Conservation (phyloP, 2,329 filamentous ascomycete species). For the Lithohypha guttulata region DNA sequence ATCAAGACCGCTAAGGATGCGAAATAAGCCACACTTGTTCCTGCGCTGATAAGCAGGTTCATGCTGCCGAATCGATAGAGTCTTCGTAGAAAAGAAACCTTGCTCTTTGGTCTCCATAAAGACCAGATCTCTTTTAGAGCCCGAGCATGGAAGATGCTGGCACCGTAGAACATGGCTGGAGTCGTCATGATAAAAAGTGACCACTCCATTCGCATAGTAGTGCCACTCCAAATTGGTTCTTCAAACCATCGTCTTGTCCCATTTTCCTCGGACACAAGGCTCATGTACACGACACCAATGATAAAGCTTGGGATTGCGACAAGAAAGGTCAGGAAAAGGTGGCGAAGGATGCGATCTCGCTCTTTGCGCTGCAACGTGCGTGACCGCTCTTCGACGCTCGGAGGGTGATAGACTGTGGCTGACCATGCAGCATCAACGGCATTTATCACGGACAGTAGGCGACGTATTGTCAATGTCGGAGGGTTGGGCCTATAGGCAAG, state of each 20-base stretch:
- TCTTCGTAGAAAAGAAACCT: conserved; percentile 60
- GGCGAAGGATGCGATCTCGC: conserved; percentile 54
- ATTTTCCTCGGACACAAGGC: conserved; percentile 54
- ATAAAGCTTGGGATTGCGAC: conserved; percentile 73
- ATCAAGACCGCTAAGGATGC: conserved; percentile 71
- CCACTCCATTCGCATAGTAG: conserved; percentile 64
- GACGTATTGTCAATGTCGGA: conserved; percentile 62
- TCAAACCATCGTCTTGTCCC: conserved; percentile 55
- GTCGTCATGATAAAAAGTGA: conserved; percentile 72
- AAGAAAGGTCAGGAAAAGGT: conserved; percentile 57
- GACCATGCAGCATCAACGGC: conserved; percentile 54
- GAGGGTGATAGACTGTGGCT: conserved; percentile 64
- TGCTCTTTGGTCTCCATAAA: conserved; percentile 67
- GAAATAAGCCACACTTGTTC: conserved; percentile 78
- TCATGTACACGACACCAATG: conserved; percentile 87
- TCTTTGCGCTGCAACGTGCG: conserved; percentile 61
- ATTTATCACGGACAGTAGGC: conserved; percentile 58
- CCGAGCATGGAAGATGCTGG: conserved; percentile 71
- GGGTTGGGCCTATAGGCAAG: conserved; percentile 59
- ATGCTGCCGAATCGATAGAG: conserved; percentile 95
- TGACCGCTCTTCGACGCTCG: conserved; percentile 73
- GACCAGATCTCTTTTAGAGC: conserved; percentile 67
- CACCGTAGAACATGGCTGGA: conserved; percentile 75
- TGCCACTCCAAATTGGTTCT: conserved; percentile 56
- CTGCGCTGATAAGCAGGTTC: conserved; percentile 85